Evolutionary conservation across 345 rosid genomes (phyloP), one percentile per base, ranked within the genome.

Genomic region (Citrus reticulata): DNA sequence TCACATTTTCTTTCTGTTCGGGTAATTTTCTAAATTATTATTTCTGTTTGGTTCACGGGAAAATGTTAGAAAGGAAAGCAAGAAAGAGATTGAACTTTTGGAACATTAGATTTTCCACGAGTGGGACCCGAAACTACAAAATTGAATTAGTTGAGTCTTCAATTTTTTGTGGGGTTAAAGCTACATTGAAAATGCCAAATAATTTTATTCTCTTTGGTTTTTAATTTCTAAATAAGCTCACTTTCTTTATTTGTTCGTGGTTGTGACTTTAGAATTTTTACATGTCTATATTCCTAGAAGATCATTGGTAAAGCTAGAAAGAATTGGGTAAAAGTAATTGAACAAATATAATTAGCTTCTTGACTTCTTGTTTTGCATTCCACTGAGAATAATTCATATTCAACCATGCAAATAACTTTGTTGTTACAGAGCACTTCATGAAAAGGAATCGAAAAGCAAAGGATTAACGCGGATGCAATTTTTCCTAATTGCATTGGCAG

Each of bases 401-500:
- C 66, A 6, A 74, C 66, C 25, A 35, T 74, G 64, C 61, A 2
- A 32, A 25, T 22, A 49, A 37, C 22, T 66, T 59, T 72, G 70
- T 70, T 35, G 66, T 77, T 76, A 59, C 95, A 97, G 99, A 76
- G 99, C 99, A 39, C 90, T 97, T 42, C 99, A 97, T 72, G 99
- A 97, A 83, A 94, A 85, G 84, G 99, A 97, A 32, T 39, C 78
- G 27, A 88, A 80, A 62, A 71, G 74, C 2, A 83, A 87, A 77
- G 95, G 97, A 74, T 63, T 86, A 68, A 93, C 94, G 9, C 84
- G 98, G 79, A 93, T 97, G 98, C 82, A 83, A 62, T 97, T 97
- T 83, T 97, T 97, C 87, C 88, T 97, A 11, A 10, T 88, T 27
- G 89, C 73, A 19, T 78, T 93, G 73, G 85, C 66, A n/a, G 92